phyloP scores from a whole-genome alignment of 768 basidiomycete genomes.

The Exidia glandulosa region DNA sequence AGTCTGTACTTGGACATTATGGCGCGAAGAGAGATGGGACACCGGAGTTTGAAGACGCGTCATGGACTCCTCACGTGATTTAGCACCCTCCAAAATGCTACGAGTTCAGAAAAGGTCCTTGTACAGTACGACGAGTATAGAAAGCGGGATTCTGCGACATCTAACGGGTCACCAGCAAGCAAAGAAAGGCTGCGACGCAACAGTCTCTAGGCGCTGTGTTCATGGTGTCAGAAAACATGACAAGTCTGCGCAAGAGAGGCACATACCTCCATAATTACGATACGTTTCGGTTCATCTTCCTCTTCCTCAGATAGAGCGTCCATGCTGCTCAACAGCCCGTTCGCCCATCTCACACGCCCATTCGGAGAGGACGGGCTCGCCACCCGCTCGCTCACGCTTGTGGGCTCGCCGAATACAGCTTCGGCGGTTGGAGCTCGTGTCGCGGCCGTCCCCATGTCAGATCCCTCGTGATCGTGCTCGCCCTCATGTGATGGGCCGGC shows the following conservation, averaged over 20 bases:
- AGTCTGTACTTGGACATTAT: not conserved
- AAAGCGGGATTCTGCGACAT: not conserved
- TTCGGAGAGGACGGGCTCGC: not conserved
- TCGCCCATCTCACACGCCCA: not conserved
- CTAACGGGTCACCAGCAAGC: not conserved
- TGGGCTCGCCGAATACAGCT: not conserved
- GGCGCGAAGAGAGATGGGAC: not conserved
- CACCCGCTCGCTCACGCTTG: not conserved
- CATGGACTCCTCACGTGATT: not conserved
- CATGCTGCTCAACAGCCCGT: not conserved
- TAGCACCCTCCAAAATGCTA: not conserved
- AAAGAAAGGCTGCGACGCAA: not conserved
- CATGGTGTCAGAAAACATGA: not conserved
- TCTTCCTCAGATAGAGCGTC: not conserved
- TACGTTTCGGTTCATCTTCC: not conserved
- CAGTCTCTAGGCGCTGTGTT: not conserved
- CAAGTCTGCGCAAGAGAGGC: not conserved
- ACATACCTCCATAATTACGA: slow-evolving; percentile 1
- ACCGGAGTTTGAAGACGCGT: not conserved
- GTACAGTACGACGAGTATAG: not conserved
- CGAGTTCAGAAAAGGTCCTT: not conserved
- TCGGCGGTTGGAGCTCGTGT: not conserved
- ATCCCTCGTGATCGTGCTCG: not conserved
- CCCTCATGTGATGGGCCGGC: not conserved
- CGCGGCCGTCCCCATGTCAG: not conserved